Percentiles rank a stretch among this genome's conserved stretches.
Conservation (phyloP, 805 yeast species). For the Yamadazyma philogaea region DNA sequence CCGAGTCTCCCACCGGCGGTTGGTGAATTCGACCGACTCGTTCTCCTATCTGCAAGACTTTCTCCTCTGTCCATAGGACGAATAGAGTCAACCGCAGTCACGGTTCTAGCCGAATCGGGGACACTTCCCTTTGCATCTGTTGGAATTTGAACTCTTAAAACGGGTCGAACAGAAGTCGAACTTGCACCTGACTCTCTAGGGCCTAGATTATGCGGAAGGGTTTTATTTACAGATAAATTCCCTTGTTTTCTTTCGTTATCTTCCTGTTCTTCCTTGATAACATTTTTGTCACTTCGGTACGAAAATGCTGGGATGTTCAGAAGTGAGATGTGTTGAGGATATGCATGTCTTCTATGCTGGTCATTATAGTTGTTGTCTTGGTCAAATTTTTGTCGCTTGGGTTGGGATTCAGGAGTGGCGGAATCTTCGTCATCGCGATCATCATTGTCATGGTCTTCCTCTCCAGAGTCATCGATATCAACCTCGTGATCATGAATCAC, state of each 20-base stretch:
- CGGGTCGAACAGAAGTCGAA: constrained; percentile 41
- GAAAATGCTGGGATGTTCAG: constrained; percentile 18
- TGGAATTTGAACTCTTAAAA: constrained; percentile 66
- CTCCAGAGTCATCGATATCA: constrained; percentile 20
- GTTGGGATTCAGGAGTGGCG: constrained; percentile 29
- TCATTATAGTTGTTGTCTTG: not conserved
- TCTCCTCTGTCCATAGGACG: not conserved
- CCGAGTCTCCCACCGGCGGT: not conserved
- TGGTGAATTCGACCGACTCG: not conserved
- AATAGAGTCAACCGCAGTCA: constrained; percentile 40
- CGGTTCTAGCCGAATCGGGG: constrained; percentile 42
- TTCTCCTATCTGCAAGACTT: not conserved
- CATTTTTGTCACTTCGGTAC: constrained; percentile 6
- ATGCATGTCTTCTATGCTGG: constrained; percentile 8
- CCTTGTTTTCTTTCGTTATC: constrained; percentile 6
- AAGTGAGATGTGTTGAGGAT: constrained; percentile 20
- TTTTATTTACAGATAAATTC: not conserved
- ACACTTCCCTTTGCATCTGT: constrained; percentile 33
- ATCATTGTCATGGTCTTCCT: constrained; percentile 23
- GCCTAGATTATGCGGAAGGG: not conserved
- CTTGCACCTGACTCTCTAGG: not conserved
- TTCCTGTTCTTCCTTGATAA: constrained; percentile 16
- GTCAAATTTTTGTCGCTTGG: constrained; percentile 22
- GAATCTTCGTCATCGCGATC: constrained; percentile 37
- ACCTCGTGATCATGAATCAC: constrained; percentile 14